Evolutionary conservation across 306 rosid species (phyloP).

Genomic region (Corylus heterophylla): DNA sequence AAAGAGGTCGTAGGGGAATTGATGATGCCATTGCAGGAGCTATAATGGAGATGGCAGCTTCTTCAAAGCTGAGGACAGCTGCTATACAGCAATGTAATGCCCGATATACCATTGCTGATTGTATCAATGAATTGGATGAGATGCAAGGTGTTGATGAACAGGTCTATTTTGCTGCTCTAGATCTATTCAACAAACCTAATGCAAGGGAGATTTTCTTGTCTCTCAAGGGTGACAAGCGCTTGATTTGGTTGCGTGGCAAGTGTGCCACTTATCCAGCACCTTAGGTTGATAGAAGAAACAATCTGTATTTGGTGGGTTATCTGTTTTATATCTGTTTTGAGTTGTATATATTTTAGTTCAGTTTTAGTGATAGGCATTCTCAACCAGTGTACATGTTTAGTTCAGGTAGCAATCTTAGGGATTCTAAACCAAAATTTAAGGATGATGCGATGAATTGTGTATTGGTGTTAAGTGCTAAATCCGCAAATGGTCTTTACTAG

Average conservation of each 20-base stretch:
- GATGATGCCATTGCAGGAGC: conserved; percentile 71
- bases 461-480: not conserved
- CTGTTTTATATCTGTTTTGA: not conserved
- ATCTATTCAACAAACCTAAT: conserved; percentile 61
- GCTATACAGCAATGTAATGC: conserved; percentile 53
- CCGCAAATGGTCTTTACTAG: not conserved
- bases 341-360: conserved; percentile 2
- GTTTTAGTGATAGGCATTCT: not conserved
- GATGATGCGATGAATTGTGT: not conserved
- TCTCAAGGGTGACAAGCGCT: conserved; percentile 61
- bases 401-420: not conserved
- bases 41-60: conserved; percentile 74
- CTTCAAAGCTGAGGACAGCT: conserved; percentile 64
- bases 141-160: conserved; percentile 59
- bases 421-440: not conserved
- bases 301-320: not conserved
- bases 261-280: conserved; percentile 40
- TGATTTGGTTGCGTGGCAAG: conserved; percentile 60
- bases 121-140: conserved; percentile 66
- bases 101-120: conserved; percentile 57
- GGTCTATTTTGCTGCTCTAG: conserved; percentile 66
- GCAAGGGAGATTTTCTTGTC: conserved; percentile 73
- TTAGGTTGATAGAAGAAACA: conserved; percentile 19
- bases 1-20: conserved; percentile 67
- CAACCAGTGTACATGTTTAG: not conserved